Base-by-base conservation (phyloP, 2,329 filamentous ascomycete species). In the Fusarium ambrosium region DNA sequence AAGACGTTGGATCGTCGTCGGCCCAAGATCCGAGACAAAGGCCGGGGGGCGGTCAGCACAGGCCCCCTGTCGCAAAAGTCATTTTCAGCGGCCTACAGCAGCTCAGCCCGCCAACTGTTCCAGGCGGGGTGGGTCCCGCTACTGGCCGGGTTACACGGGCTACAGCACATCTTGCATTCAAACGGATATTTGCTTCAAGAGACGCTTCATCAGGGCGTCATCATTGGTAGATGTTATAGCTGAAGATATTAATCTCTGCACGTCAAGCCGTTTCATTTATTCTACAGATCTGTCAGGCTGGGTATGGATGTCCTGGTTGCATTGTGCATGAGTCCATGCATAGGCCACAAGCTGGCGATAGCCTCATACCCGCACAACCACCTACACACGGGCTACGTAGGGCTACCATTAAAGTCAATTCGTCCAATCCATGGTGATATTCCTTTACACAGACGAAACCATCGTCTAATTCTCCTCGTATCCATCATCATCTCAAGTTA, bases 21-120 rank as follows among this genome's bases (percentile, higher is more conserved):
- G 73, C 63, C 70, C 61, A 78, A 72, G 70, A 72, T 77, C 71
- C 75, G 73, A 76, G 74, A 70, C 73, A 74, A 36, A 62, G 73
- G 69, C 48, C 27, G 34, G 32, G 24, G 55, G 55, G 77, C 77
- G 77, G 77, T 78, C 77, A 78, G 66, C 34, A 22, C 55, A 16
- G 32, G 48, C 18, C 53, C 58, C 27, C 37, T 62, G 41, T 51
- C 39, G 71, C 27, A 48, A 65, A 27, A 10, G 48, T 29, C 24
- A 68, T 60, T 64, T 61, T n/a, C 60, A 74, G 72, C 22, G 65
- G 69, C 29, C 39, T 7, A 56, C 62, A 20, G 64, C 48, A 66
- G 68, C 8, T 20, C 41, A 45, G 24, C 48, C 27, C 27, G 18
- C 20, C 63, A 73, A 45, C 43, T 62, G 39, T 70, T 69, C 60